Conservation (phyloP, 345 rosid species). For the Bruguiera sexangula region DNA sequence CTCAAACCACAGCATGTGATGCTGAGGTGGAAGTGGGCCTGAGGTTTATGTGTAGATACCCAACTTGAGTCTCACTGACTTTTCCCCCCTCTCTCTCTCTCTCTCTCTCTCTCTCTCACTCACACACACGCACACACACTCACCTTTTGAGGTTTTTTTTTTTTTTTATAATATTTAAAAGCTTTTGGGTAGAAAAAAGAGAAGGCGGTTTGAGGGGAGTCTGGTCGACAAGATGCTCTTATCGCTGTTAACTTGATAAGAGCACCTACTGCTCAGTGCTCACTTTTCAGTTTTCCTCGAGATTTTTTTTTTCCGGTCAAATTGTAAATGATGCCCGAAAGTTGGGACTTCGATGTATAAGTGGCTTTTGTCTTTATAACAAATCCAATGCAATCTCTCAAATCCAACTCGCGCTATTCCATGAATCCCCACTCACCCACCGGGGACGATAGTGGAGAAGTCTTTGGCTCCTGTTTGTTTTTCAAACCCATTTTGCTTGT, state of each 20-base stretch:
- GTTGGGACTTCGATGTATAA: background rate
- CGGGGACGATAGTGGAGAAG: background rate
- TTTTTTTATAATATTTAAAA: background rate
- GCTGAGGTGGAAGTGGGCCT: conserved; percentile 19
- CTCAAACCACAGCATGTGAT: conserved; percentile 17
- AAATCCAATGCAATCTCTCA: conserved; percentile 5
- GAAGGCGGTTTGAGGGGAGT: too few relatives aligned
- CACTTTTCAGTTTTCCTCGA: background rate
- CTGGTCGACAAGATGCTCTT: background rate
- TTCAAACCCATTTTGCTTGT: too few relatives aligned
- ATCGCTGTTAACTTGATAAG: conserved; percentile 9
- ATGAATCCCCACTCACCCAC: conserved; percentile 6
- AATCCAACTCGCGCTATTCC: background rate
- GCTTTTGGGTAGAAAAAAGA: too few relatives aligned
- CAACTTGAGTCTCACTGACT: background rate
- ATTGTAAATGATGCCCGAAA: background rate
- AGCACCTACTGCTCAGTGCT: conserved; percentile 12
- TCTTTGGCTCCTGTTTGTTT: too few relatives aligned
- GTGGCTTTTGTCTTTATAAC: background rate
- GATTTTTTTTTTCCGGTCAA: background rate
- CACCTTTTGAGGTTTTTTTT: background rate
- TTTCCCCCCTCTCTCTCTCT: background rate
- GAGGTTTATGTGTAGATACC: background rate
- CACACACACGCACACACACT: too few relatives aligned
- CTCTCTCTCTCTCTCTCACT: background rate